These are phyloP conservation scores for Raffaelea arxii DNA, from an alignment of 2,329 filamentous ascomycete species.

Conservation along the genomic window DNA sequence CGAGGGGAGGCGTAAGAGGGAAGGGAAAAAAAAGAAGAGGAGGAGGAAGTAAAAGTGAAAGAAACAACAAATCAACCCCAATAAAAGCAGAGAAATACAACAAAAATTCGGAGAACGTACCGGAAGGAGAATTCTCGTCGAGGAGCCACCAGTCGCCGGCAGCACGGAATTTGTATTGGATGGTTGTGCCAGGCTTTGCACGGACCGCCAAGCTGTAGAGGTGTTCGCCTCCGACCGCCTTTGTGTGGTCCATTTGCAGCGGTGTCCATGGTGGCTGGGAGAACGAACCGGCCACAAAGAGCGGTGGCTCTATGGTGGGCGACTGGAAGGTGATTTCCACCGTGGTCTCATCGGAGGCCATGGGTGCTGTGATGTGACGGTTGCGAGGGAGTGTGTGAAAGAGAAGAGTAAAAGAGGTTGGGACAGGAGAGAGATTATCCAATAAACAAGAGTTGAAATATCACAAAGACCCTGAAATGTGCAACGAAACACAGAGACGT, in stretches of 20 bases:
- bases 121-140: slow-evolving; percentile 50
- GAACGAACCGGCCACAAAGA: slow-evolving; percentile 63
- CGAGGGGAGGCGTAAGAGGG: too few species aligned
- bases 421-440: neutral
- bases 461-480: too few species aligned
- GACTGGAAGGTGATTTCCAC: slow-evolving; percentile 53
- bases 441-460: too few species aligned
- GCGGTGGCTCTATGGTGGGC: slow-evolving; percentile 51
- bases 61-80: too few species aligned
- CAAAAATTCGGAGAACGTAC: slow-evolving; percentile 33
- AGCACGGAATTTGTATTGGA: slow-evolving; percentile 70
- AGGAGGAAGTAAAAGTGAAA: too few species aligned
- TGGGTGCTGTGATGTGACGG: too few species aligned
- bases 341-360: slow-evolving; percentile 27
- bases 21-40: too few species aligned
- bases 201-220: slow-evolving; percentile 48
- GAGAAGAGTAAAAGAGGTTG: neutral
- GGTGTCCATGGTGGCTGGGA: slow-evolving; percentile 57
- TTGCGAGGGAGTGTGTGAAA: neutral
- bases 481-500: too few species aligned
- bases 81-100: too few species aligned
- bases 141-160: slow-evolving; percentile 60
- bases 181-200: slow-evolving; percentile 44
- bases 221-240: slow-evolving; percentile 41
- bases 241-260: slow-evolving; percentile 51